Base-by-base conservation (phyloP, 1,284 basidiomycete species). In the Caloboletus firmus region DNA sequence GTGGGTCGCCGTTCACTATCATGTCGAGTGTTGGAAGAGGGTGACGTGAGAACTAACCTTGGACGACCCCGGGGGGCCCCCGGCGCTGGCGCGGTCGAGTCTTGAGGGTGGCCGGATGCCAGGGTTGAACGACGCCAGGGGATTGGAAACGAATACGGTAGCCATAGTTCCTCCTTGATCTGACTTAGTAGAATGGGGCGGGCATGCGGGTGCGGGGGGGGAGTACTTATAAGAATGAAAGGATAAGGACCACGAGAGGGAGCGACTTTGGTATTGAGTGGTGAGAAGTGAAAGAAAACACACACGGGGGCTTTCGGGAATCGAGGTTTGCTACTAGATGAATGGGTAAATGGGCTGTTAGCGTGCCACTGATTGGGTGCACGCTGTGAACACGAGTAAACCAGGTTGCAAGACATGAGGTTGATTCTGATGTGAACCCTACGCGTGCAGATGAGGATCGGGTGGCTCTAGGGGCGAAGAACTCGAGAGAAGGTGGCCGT, bases 351-450 rank as follows among this genome's bases (percentile, higher is more conserved):
- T 57, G 56, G 65, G 58, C 54, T 55, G 62, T 60, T 24, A 64
- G 53, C 60, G 54, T 67, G 57, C 58, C 64, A 65, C 43, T 49
- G 47, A 67, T 35, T 32, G 26, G 35, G 60, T 58, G 56, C 68
- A 69, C 59, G 71, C 68, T 60, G 65, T 54, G 59, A 68, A 69
- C 68, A 69, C 68, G 68, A 69, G 68, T 72, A 58, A 63, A 63
- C 67, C 71, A 67, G 71, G 69, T 56, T 72, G 71, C 58, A 69
- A n/a, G 55, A 46, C 67, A 69, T 72, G 70, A 72, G 71, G 69
- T 67, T 34, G 57, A 55, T 67, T 68, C 54, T 67, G 65, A 67
- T 67, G 67, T 58, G 67, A 57, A 69, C 57, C 66, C 63, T 71
- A 67, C 39, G 49, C 58, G 66, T 63, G 55, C 56, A 71, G 72